These are phyloP conservation scores for Mycena metata DNA, from an alignment of 768 basidiomycete species.

Conservation along the genomic window DNA sequence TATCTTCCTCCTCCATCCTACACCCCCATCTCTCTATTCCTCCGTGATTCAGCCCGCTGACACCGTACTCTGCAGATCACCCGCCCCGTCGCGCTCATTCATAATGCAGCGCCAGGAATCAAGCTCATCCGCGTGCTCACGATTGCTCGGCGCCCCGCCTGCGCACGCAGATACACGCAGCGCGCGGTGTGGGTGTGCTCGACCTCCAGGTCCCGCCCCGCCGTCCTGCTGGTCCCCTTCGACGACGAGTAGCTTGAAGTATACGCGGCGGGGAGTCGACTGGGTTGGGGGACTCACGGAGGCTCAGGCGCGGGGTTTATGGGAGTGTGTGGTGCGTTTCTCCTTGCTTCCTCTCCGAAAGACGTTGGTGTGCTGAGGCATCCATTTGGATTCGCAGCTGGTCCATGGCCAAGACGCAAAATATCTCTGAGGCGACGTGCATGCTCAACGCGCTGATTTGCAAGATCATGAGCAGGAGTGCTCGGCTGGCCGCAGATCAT, in stretches of 20 bases:
- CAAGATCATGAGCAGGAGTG: constrained; percentile 72
- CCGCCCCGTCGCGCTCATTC: constrained; percentile 86
- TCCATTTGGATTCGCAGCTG: constrained; percentile 64
- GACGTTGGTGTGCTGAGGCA: neutral
- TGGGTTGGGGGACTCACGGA: constrained; percentile 84
- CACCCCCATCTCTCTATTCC: neutral
- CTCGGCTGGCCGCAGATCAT: constrained; percentile 71
- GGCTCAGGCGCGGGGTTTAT: constrained; percentile 77
- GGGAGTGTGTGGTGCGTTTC: constrained; percentile 66
- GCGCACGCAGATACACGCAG: constrained; percentile 84
- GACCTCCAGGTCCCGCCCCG: constrained; percentile 81
- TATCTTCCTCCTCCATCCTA: constrained; percentile 17
- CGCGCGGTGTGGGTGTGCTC: constrained; percentile 81
- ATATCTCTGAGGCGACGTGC: constrained; percentile 77
- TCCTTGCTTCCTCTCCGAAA: too few species aligned
- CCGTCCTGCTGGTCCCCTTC: constrained; percentile 85
- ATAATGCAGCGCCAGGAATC: constrained; percentile 85
- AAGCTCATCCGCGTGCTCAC: constrained; percentile 81
- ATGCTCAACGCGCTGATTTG: constrained; percentile 83
- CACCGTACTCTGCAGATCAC: constrained; percentile 67
- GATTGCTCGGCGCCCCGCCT: constrained; percentile 82
- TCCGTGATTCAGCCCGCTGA: neutral
- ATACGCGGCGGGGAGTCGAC: constrained; percentile 78
- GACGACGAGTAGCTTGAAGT: constrained; percentile 88
- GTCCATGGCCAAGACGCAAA: constrained; percentile 87